Conservation (phyloP, 805 yeast species). For the Candida khao-thaluensis region DNA sequence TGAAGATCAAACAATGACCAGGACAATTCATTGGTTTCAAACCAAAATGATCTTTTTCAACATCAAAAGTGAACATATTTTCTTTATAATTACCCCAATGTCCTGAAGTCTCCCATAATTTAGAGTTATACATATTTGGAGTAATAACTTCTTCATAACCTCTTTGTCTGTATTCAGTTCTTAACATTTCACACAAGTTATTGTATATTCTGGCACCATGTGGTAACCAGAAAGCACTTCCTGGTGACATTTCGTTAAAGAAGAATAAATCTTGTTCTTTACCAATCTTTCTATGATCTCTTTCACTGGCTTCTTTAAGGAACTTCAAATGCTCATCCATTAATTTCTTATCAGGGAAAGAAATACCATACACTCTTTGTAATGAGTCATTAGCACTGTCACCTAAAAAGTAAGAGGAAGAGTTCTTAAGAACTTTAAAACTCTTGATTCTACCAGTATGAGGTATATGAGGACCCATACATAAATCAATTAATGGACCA, state of each 20-base stretch:
- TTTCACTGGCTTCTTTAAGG: conserved; percentile 90
- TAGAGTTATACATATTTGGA: conserved; percentile 97
- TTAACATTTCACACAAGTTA: conserved; percentile 74
- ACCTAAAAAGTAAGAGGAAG: conserved; percentile 94
- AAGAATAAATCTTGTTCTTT: conserved; percentile 92
- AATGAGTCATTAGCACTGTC: conserved; percentile 89
- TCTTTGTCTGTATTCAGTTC: conserved; percentile 83
- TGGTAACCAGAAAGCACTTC: conserved; percentile 98
- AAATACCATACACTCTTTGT: conserved; percentile 96
- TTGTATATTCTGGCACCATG: conserved; percentile 98
- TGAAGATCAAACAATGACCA: conserved; percentile 91
- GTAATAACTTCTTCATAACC: conserved; percentile 98
- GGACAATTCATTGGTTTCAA: conserved; percentile 94
- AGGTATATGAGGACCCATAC: conserved; percentile 97
- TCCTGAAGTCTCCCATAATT: conserved; percentile 98
- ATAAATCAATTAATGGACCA: conserved; percentile 94
- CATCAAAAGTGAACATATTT: conserved; percentile 95
- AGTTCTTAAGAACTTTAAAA: conserved; percentile 89
- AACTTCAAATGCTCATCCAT: conserved; percentile 95
- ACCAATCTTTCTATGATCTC: conserved; percentile 97
- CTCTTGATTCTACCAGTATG: conserved; percentile 97
- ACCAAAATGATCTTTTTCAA: conserved; percentile 93
- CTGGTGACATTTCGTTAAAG: conserved; percentile 97
- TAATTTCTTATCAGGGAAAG: conserved; percentile 96
- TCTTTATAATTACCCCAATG: conserved; percentile 98